Base-by-base conservation (phyloP, 257 asterid species). In the Cordia subcordata region DNA sequence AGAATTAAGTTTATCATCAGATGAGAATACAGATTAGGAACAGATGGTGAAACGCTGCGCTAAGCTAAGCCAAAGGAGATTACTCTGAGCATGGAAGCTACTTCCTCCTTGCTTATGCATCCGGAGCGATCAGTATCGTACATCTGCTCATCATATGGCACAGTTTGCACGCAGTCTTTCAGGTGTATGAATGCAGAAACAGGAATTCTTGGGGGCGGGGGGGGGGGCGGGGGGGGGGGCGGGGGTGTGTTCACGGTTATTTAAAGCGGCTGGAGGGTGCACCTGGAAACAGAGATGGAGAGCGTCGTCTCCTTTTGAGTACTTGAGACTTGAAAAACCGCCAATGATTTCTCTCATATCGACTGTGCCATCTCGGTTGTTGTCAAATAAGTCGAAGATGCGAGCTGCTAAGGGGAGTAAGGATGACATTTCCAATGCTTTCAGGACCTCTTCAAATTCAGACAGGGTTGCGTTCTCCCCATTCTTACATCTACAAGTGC, bases 221-320 rank as follows among this genome's bases (percentile, higher is more conserved):
- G n/a, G n/a, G n/a, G n/a, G n/a, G n/a, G n/a, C n/a, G n/a, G n/a
- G n/a, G n/a, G n/a, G n/a, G n/a, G n/a, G n/a, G n/a, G n/a, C n/a
- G 35, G 3, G 35, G 3, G 35, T 27, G 35, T 27, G 35, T 27
- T 27, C 6, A 27, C 6, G 35, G 35, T 27, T 27, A 27, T 27
- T 6, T 27, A 27, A 1, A 27, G 35, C 35, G 6, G 35, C n/a
- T 49, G 23, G 10, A 15, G 54, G 15, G 11, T 13, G 6, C 11
- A 85, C 96, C 91, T 88, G 96, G 66, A 88, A 88, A 61, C 96
- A 88, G 13, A 88, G 86, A 18, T 87, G 88, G 9, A 86, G 81
- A 0, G 96, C 96, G 67, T 88, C 96, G 10, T 88, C 95, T 15
- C 96, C 96, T 73, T 81, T 78, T 0, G 96, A 88, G 61, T 88